Conservation (phyloP, 2,329 filamentous ascomycete species). For the Sporothrix variecibatus region DNA sequence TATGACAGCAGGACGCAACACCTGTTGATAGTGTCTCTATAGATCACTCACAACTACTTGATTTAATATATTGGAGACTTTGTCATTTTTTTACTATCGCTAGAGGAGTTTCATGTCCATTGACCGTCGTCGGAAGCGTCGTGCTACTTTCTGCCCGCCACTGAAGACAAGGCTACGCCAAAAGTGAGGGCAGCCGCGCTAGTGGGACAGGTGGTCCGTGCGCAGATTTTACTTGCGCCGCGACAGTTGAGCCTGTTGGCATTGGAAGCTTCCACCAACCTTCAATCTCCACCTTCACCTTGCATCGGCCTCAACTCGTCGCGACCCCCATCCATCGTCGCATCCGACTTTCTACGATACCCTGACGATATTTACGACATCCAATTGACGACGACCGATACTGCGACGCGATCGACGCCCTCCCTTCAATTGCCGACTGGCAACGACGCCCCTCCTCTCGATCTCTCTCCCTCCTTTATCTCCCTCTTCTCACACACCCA, state of each 20-base stretch:
- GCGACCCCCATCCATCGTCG: background rate
- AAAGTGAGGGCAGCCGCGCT: background rate
- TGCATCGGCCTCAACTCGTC: background rate
- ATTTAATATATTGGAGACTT: too few relatives aligned
- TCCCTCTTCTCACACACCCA: background rate
- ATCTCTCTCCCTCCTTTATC: background rate
- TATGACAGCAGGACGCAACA: too few relatives aligned
- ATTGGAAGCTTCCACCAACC: background rate
- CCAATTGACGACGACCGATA: background rate
- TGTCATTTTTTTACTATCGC: too few relatives aligned
- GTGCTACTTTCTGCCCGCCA: background rate
- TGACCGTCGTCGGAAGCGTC: background rate
- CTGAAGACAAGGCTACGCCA: background rate
- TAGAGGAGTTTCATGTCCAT: too few relatives aligned
- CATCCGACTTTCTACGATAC: background rate
- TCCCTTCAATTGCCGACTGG: background rate
- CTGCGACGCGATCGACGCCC: background rate
- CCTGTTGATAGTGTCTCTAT: too few relatives aligned
- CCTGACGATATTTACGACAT: background rate
- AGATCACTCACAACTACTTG: too few relatives aligned
- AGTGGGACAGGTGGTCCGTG: constrained; percentile 11
- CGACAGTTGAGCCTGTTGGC: background rate
- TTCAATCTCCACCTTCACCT: background rate
- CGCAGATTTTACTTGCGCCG: background rate
- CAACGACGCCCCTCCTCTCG: background rate